A percentile compares a stretch with the other conserved stretches of the same genome.
Conservation (phyloP, 2,329 filamentous ascomycete genomes). For the Fusarium sp. region DNA sequence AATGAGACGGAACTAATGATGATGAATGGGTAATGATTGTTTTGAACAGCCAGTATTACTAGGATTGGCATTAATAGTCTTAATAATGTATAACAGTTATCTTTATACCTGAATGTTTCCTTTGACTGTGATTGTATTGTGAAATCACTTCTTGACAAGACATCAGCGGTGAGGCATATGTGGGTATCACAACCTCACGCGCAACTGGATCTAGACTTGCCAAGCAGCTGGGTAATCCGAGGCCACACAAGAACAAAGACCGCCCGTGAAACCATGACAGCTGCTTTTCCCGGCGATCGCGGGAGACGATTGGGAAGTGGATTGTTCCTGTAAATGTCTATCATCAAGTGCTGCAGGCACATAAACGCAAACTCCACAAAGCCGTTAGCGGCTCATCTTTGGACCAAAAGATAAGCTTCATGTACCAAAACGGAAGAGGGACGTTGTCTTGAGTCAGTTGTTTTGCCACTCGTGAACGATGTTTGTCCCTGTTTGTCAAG, state of each 20-base stretch:
- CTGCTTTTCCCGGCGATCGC: not conserved
- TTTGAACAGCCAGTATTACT: slow-evolving; percentile 30
- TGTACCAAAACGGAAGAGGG: slow-evolving; percentile 11
- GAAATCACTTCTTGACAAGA: not conserved
- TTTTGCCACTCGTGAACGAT: slow-evolving; percentile 11
- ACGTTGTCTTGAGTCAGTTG: slow-evolving; percentile 21
- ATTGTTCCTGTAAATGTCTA: slow-evolving; percentile 3
- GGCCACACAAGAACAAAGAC: slow-evolving; percentile 7
- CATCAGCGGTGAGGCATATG: slow-evolving; percentile 15
- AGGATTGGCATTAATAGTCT: slow-evolving; percentile 19
- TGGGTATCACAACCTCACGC: slow-evolving; percentile 5
- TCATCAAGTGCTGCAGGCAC: slow-evolving; percentile 18
- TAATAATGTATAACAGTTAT: slow-evolving; percentile 33
- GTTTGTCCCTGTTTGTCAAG: not conserved
- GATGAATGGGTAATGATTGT: slow-evolving; percentile 33
- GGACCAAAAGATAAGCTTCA: slow-evolving; percentile 4
- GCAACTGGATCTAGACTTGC: slow-evolving; percentile 8
- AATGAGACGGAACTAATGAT: slow-evolving; percentile 27
- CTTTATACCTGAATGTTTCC: not conserved
- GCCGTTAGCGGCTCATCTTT: slow-evolving; percentile 6
- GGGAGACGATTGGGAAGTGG: not conserved
- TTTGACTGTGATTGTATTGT: not conserved
- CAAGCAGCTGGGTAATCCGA: slow-evolving; percentile 8
- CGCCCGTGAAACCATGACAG: slow-evolving; percentile 7
- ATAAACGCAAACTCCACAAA: slow-evolving; percentile 24